phyloP scores from a whole-genome alignment of 2,329 filamentous ascomycete genomes.

The Pseudomassariella vexata region DNA sequence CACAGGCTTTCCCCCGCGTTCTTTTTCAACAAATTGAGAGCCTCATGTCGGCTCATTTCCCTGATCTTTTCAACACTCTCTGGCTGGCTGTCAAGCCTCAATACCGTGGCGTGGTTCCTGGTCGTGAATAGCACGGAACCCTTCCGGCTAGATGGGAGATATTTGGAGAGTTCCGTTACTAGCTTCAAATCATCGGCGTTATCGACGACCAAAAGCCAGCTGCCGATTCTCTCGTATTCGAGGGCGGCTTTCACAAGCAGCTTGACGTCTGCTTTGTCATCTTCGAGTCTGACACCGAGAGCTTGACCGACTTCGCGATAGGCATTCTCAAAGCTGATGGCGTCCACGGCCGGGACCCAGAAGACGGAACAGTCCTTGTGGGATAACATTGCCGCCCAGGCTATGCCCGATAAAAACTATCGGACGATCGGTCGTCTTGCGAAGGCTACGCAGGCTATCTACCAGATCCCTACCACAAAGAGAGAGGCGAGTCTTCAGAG shows the following conservation, averaged over 20 bases:
- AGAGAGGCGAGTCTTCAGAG: no score
- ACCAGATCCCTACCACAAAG: no score
- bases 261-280: conserved; percentile 28
- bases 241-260: conserved; percentile 27
- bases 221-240: conserved; percentile 13
- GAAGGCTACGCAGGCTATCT: no score
- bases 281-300: conserved; percentile 21
- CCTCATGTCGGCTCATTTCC: neutral
- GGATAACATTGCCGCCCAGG: no score
- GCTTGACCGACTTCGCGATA: conserved; percentile 25
- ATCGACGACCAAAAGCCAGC: conserved; percentile 39
- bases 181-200: conserved; percentile 33
- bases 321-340: conserved; percentile 24
- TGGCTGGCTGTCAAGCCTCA: conserved; percentile 4
- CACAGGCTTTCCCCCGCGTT: conserved; percentile 1
- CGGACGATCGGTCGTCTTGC: no score
- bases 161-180: conserved; percentile 11
- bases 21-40: neutral
- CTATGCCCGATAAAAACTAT: no score
- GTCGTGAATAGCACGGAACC: conserved; percentile 25
- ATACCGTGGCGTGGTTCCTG: conserved; percentile 10
- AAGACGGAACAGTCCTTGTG: conserved; percentile 33
- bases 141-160: conserved; percentile 22
- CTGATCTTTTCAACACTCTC: conserved; percentile 5
- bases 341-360: conserved; percentile 29